Conservation (phyloP, 2,329 filamentous ascomycete species). For the Trichoderma aggressivum region DNA sequence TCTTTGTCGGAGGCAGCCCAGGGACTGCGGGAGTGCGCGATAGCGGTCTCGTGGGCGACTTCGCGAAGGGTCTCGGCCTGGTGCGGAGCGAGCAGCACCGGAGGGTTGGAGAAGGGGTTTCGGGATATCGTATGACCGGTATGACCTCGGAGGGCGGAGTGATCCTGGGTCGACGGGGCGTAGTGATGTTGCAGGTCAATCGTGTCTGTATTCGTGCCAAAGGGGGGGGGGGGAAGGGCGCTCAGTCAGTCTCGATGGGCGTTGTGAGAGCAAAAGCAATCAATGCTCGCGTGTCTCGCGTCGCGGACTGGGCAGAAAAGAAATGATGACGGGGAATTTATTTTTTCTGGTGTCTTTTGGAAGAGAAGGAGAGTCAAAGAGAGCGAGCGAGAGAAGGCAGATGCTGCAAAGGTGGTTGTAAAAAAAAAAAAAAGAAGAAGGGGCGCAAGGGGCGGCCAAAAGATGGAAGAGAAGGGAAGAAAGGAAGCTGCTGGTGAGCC, state of each 20-base stretch:
- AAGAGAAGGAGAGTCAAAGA: slow-evolving; percentile 1
- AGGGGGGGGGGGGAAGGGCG: neutral
- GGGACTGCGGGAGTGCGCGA: slow-evolving; percentile 66
- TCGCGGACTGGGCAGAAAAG: slow-evolving; percentile 19
- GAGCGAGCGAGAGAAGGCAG: neutral
- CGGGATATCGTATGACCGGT: slow-evolving; percentile 36
- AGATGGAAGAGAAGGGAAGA: neutral
- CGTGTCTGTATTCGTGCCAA: slow-evolving; percentile 60
- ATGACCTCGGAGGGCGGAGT: slow-evolving; percentile 42
- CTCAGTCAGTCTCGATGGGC: slow-evolving; percentile 22
- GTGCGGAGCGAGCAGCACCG: slow-evolving; percentile 61
- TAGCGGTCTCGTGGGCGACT: slow-evolving; percentile 70
- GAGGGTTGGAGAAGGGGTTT: slow-evolving; percentile 39
- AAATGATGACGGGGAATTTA: neutral
- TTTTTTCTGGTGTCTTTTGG: neutral
- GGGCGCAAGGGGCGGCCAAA: slow-evolving; percentile 3
- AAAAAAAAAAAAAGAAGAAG: neutral
- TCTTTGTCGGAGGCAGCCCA: slow-evolving; percentile 45
- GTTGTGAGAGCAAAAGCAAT: slow-evolving; percentile 2
- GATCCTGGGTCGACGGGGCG: slow-evolving; percentile 80
- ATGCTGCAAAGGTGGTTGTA: neutral
- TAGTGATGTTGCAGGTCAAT: slow-evolving; percentile 88
- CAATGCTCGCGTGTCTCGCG: slow-evolving; percentile 18
- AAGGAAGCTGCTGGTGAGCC: neutral
- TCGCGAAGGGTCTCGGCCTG: slow-evolving; percentile 82